Percentiles rank a stretch among this genome's conserved stretches.
These are phyloP conservation scores for Orbilia quercus DNA, from an alignment of 2,329 filamentous ascomycete species.

Conservation along the genomic window DNA sequence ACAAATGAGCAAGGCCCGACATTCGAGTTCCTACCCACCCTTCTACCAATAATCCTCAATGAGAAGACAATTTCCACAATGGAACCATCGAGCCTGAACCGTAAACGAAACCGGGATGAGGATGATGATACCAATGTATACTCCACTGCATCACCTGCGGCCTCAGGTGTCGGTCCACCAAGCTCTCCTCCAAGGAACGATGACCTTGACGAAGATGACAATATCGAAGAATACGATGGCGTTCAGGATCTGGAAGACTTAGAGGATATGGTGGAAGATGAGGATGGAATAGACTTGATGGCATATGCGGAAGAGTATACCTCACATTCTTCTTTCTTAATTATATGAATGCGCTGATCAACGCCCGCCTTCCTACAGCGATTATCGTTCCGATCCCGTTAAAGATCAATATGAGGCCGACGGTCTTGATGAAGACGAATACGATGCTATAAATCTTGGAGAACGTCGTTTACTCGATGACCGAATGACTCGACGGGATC, in stretches of 20 bases:
- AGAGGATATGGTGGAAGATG: constrained; percentile 69
- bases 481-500: constrained; percentile 78
- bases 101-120: constrained; percentile 41
- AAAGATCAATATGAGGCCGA: constrained; percentile 76
- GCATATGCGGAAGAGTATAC: constrained; percentile 75
- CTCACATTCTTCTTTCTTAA: constrained; percentile 67
- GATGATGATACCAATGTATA: constrained; percentile 26
- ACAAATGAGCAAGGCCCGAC: not conserved
- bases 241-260: constrained; percentile 76
- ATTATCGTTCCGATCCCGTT: constrained; percentile 77
- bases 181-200: constrained; percentile 61
- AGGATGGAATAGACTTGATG: constrained; percentile 76
- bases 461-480: constrained; percentile 77
- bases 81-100: constrained; percentile 11
- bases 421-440: constrained; percentile 81
- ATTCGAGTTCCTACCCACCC: not conserved
- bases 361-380: constrained; percentile 73
- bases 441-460: constrained; percentile 75
- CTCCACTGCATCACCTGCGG: constrained; percentile 58
- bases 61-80: not conserved
- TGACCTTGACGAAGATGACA: constrained; percentile 57
- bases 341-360: constrained; percentile 67
- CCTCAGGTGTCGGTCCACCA: constrained; percentile 60
- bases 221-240: constrained; percentile 58
- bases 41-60: no score